These are phyloP conservation scores for Rubia tinctorum DNA, from an alignment of 305 asterid species.

Conservation along the genomic window DNA sequence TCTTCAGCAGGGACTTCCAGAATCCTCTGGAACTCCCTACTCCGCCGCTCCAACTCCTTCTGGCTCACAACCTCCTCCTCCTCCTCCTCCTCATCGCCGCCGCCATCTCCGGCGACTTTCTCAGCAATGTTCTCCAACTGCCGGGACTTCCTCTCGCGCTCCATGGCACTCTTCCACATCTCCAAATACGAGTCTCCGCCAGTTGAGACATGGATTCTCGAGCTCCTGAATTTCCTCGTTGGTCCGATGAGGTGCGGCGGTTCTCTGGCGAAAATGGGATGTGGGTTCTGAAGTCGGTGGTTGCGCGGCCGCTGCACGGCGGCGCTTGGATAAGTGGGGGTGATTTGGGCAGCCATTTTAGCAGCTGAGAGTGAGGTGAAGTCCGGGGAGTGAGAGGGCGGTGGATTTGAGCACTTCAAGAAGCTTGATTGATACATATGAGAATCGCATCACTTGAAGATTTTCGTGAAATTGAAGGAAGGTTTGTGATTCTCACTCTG, in stretches of 20 bases:
- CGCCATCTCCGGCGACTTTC: slow-evolving; percentile 19
- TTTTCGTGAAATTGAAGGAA: slow-evolving; percentile 61
- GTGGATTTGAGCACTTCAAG: slow-evolving; percentile 28
- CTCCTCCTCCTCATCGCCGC: slow-evolving; percentile 12
- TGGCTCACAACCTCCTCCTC: slow-evolving; percentile 24
- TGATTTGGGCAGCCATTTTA: slow-evolving; percentile 56
- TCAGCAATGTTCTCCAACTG: slow-evolving; percentile 62
- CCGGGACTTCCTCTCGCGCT: slow-evolving; percentile 51
- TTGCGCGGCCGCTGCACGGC: slow-evolving; percentile 35
- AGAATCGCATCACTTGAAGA: slow-evolving; percentile 18
- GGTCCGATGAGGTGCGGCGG: slow-evolving; percentile 17
- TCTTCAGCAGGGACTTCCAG: slow-evolving; percentile 65
- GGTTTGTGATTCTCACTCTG: slow-evolving; percentile 41
- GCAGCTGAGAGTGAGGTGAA: neutral
- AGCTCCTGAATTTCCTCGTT: slow-evolving; percentile 17
- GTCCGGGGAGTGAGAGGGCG: slow-evolving; percentile 2
- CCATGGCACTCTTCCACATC: slow-evolving; percentile 89
- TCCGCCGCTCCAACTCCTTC: slow-evolving; percentile 57
- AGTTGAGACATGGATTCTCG: slow-evolving; percentile 38
- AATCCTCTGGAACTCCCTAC: slow-evolving; percentile 63
- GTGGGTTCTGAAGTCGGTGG: slow-evolving; percentile 31
- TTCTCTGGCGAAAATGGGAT: slow-evolving; percentile 22
- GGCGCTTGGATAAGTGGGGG: slow-evolving; percentile 31
- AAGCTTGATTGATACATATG: slow-evolving; percentile 4
- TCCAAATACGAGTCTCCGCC: slow-evolving; percentile 73